Evolutionary conservation across 2,329 filamentous ascomycete species (phyloP), one percentile per base, ranked within the genome.

Genomic region (Seiridium cupressi): DNA sequence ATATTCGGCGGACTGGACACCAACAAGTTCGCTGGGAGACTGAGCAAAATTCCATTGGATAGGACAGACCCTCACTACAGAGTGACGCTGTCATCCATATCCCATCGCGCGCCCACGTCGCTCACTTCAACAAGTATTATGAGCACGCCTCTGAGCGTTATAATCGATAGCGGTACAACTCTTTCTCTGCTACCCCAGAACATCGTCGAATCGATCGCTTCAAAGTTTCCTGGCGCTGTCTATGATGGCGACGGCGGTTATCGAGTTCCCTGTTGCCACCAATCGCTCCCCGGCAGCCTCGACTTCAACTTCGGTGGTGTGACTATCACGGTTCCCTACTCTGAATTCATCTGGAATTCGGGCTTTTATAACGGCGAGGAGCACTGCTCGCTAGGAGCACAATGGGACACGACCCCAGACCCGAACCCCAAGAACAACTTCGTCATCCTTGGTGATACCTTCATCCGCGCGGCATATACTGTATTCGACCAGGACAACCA

Each of bases 151-250:
- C 65, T 73, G 8, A 76, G 74, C 53, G 77, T 81, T 31, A 75
- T 82, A 68, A 74, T 85, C 56, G 83, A 86, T 71, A 81, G 79
- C 2, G 83, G 83, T 56, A 80, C 81, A 1, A 84, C 82, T 0
- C 68, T 84, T 10, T 77, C 73, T 3, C 74, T 79, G 26, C 75
- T 85, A 44, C 81, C 81, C 18, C 64, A 72, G 8, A 47, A 69
- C 1, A 69, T 82, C 6, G 79, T 80, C n/a, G 60, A 65, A 4
- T 74, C 75, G 2, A 73, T 85, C 3, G 75, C 80, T 1, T 63
- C 72, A 3, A 71, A 72, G n/a, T 77, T 85, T 38, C 68, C 71
- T 0, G 72, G 74, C 8, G 80, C 77, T 0, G 42, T 67, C 36
- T 69, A 74, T 18, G 75, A 79, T 56, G 71, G 72, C 6, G 65